Base-by-base conservation (phyloP, 768 basidiomycete species). In the Mrakia frigida region DNA sequence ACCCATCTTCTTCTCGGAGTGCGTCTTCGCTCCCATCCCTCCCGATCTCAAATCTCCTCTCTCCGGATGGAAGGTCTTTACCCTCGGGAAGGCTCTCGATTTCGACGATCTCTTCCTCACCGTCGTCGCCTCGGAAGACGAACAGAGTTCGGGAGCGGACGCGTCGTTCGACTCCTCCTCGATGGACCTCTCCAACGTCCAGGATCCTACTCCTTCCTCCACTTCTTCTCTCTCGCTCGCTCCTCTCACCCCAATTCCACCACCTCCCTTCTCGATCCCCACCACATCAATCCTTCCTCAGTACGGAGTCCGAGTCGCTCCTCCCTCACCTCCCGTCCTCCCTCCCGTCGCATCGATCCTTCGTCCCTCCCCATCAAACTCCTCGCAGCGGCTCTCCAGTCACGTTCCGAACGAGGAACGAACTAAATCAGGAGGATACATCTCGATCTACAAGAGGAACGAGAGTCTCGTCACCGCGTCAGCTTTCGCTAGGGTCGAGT, bases 111-210 rank as follows among this genome's bases (percentile, higher is more conserved):
- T 72, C 35, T 14, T 35, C 35, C 46, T 72, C 25, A 59, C 52
- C 52, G 70, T 72, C 35, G 70, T 37, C 70, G 28, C 25, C 9
- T 35, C 43, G 69, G 69, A 70, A 46, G 69, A 53, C 23, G 69
- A 68, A 23, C 25, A 37, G 39, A 39, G 25, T 39, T 39, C 65
- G 23, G 65, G 35, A 25, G 65, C 37, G 23, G 65, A 68, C 35
- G 65, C 65, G 25, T 68, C 65, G 35, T 68, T 68, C 65, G 65
- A 68, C 13, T 68, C 65, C 18, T 39, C 37, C 35, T 14, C 65
- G 18, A 39, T 39, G 56, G 56, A 56, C 13, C 23, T 56, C 56
- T n/a, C 56, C 25, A 56, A 9, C 35, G 18, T n/a, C 23, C 14
- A 35, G 2, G 35, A n/a, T 25, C 35, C 33, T 4, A 11, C 35